phyloP scores from a whole-genome alignment of 2,329 filamentous ascomycete genomes.

The Fusarium ambrosium region DNA sequence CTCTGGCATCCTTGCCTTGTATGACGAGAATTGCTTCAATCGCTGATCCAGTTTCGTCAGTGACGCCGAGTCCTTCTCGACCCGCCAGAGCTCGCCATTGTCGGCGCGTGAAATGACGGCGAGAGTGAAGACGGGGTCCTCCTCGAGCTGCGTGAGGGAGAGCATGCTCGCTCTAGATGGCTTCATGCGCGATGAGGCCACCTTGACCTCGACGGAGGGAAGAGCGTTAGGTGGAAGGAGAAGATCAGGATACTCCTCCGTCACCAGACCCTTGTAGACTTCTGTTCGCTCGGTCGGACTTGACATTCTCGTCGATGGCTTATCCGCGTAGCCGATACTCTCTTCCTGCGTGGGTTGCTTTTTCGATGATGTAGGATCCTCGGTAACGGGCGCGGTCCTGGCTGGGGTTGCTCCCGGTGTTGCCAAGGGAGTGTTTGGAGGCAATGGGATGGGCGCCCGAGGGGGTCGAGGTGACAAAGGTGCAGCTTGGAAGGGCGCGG shows the following conservation, averaged over 20 bases:
- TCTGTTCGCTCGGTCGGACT: conserved; percentile 61
- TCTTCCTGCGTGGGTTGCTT: conserved; percentile 25
- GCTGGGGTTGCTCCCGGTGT: conserved; percentile 55
- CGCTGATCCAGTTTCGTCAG: conserved; percentile 86
- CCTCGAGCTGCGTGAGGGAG: conserved; percentile 83
- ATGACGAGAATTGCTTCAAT: conserved; percentile 79
- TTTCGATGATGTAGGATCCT: conserved; percentile 29
- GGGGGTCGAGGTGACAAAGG: conserved; percentile 80
- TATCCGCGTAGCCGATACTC: conserved; percentile 25
- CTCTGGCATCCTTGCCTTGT: conserved; percentile 85
- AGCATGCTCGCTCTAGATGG: conserved; percentile 90
- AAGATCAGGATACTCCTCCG: conserved; percentile 88
- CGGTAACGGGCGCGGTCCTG: conserved; percentile 41
- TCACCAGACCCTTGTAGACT: conserved; percentile 83
- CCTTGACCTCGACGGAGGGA: conserved; percentile 85
- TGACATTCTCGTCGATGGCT: conserved; percentile 46
- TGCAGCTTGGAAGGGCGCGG: conserved; percentile 59
- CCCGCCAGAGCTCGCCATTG: conserved; percentile 86
- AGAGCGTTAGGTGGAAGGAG: conserved; percentile 90
- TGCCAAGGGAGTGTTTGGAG: conserved; percentile 76
- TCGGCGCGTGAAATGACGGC: conserved; percentile 85
- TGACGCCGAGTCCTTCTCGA: conserved; percentile 91
- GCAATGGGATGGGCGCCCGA: conserved; percentile 79
- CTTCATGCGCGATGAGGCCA: conserved; percentile 94
- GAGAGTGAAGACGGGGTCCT: conserved; percentile 94